phyloP scores from a whole-genome alignment of 345 rosid species.

The Corymbia maculata region DNA sequence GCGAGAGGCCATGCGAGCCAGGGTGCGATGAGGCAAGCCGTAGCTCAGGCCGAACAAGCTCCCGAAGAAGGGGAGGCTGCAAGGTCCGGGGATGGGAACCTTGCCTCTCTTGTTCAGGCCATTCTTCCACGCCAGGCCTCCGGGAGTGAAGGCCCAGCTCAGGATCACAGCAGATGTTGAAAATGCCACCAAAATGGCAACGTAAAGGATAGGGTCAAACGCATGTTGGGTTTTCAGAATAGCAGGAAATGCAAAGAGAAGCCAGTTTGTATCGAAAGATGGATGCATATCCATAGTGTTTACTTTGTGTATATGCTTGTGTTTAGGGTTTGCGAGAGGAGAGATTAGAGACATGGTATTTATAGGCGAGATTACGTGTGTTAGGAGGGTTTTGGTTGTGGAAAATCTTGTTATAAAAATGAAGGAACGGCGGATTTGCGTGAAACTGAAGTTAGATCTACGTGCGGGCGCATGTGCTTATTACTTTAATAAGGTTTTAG shows the following conservation, averaged over 20 bases:
- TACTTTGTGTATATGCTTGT: neutral
- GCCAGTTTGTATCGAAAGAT: neutral
- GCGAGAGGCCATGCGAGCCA: conserved; percentile 19
- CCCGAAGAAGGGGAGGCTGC: conserved; percentile 38
- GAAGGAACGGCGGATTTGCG: neutral
- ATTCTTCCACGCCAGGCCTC: conserved; percentile 38
- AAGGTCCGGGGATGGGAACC: conserved; percentile 27
- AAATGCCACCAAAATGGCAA: conserved; percentile 5
- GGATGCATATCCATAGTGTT: neutral
- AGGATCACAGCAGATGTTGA: neutral
- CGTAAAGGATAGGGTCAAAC: neutral
- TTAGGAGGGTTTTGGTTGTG: neutral
- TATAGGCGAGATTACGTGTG: neutral
- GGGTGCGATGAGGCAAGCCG: conserved; percentile 38
- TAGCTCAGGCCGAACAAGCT: conserved; percentile 19
- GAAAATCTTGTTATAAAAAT: neutral
- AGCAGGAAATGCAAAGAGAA: neutral
- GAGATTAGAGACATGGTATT: neutral
- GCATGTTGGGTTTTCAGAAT: neutral
- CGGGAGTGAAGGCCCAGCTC: conserved; percentile 22
- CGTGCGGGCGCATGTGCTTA: neutral
- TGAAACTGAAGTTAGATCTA: neutral
- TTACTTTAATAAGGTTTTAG: neutral
- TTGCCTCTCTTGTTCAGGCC: conserved; percentile 25
- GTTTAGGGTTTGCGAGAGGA: neutral